phyloP scores from a whole-genome alignment of 495 filamentous ascomycete genomes.

The Geopyxis carbonaria region DNA sequence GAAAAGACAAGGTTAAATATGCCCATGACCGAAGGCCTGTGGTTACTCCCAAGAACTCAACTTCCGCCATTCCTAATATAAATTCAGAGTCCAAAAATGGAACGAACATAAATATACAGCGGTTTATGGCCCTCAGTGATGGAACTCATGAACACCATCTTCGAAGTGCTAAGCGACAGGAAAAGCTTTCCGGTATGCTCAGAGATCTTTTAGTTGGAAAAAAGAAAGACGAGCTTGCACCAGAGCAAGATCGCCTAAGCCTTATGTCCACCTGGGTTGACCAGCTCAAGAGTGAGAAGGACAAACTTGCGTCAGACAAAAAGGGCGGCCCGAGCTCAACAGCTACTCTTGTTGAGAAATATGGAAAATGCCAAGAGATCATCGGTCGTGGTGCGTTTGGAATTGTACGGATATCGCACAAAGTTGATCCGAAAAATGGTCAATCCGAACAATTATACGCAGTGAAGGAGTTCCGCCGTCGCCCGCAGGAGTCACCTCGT shows the following conservation, averaged over 20 bases:
- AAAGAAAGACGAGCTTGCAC: slow-evolving; percentile 50
- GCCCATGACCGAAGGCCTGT: slow-evolving; percentile 19
- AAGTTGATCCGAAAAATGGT: slow-evolving; percentile 64
- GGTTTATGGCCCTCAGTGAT: slow-evolving; percentile 43
- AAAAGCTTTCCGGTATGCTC: slow-evolving; percentile 87
- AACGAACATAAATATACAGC: slow-evolving; percentile 34
- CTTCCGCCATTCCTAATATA: slow-evolving; percentile 12
- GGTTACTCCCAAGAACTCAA: slow-evolving; percentile 11
- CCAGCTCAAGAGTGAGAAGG: slow-evolving; percentile 69
- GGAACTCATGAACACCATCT: slow-evolving; percentile 74
- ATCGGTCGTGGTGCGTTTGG: slow-evolving; percentile 96
- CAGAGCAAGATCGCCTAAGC: slow-evolving; percentile 64
- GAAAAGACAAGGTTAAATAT: slow-evolving; percentile 11
- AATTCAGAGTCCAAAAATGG: slow-evolving; percentile 10
- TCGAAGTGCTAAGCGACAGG: slow-evolving; percentile 72
- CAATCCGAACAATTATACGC: slow-evolving; percentile 81
- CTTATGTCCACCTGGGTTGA: slow-evolving; percentile 94
- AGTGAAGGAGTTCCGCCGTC: slow-evolving; percentile 92
- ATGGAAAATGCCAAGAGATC: slow-evolving; percentile 96
- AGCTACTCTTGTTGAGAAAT: slow-evolving; percentile 83
- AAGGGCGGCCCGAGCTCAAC: slow-evolving; percentile 60
- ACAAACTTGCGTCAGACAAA: slow-evolving; percentile 56
- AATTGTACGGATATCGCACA: slow-evolving; percentile 96
- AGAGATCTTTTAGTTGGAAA: slow-evolving; percentile 57
- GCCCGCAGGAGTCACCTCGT: slow-evolving; percentile 82